These are phyloP conservation scores for Penicillium sp. DNA, from an alignment of 2,329 filamentous ascomycete genomes.

Conservation along the genomic window DNA sequence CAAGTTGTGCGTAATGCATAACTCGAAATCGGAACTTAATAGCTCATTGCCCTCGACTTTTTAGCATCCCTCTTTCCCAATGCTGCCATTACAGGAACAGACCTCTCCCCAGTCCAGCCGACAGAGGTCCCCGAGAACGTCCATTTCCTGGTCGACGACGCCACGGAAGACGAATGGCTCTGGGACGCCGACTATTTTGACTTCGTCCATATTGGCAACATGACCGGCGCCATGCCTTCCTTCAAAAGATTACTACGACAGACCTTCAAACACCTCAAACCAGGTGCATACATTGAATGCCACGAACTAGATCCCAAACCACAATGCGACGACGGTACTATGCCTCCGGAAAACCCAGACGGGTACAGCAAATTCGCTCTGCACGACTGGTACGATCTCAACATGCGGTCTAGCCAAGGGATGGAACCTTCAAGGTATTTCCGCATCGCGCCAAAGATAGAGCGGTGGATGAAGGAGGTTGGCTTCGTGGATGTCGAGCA, in stretches of 20 bases:
- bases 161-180: slow-evolving; percentile 60
- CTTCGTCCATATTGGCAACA: slow-evolving; percentile 58
- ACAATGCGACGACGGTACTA: slow-evolving; percentile 55
- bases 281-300: slow-evolving; percentile 53
- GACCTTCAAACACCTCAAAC: slow-evolving; percentile 52
- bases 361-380: slow-evolving; percentile 40
- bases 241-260: slow-evolving; percentile 57
- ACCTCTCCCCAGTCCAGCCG: slow-evolving; percentile 68
- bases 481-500: slow-evolving; percentile 59
- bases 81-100: slow-evolving; percentile 60
- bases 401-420: slow-evolving; percentile 45
- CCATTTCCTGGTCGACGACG: slow-evolving; percentile 70
- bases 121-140: slow-evolving; percentile 68
- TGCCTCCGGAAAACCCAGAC: slow-evolving; percentile 45
- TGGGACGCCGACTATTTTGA: slow-evolving; percentile 53
- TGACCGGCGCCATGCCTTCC: slow-evolving; percentile 58
- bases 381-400: slow-evolving; percentile 49
- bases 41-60: slow-evolving; percentile 12
- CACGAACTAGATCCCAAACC: slow-evolving; percentile 47
- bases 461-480: slow-evolving; percentile 54
- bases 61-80: slow-evolving; percentile 51
- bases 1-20: neutral
- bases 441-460: slow-evolving; percentile 53
- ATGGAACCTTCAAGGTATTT: slow-evolving; percentile 46
- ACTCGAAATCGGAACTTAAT: neutral